A percentile compares a stretch with the other conserved stretches of the same genome.
Conservation (phyloP, 139 green algal genomes). For the Closterium sp. region DNA sequence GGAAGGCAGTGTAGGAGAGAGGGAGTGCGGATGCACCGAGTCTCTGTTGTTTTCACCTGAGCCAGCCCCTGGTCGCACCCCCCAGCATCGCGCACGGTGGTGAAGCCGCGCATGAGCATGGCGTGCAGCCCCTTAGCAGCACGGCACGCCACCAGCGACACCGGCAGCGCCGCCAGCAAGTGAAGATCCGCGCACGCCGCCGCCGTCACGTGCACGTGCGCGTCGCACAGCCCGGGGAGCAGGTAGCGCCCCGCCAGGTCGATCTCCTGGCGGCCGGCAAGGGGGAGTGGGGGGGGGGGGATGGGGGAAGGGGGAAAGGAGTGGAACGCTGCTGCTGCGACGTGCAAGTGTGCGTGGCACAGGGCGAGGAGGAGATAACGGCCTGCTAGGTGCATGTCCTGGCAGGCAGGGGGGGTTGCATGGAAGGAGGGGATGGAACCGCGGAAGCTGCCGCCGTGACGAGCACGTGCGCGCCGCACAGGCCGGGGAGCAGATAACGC, state of each 20-base stretch:
- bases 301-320: no score
- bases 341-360: no score
- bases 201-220: slow-evolving; percentile 69
- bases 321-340: no score
- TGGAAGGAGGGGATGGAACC: no score
- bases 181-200: slow-evolving; percentile 60
- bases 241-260: slow-evolving; percentile 21
- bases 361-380: no score
- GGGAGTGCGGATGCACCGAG: no score
- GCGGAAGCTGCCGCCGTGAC: no score
- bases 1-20: neutral
- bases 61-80: slow-evolving; percentile 70
- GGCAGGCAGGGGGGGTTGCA: no score
- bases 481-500: no score
- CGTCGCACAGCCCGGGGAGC: slow-evolving; percentile 56
- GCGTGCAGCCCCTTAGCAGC: slow-evolving; percentile 53
- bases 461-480: no score
- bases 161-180: slow-evolving; percentile 49
- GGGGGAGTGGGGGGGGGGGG: no score
- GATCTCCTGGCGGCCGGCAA: neutral
- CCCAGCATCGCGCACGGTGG: slow-evolving; percentile 62
- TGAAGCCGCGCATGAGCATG: slow-evolving; percentile 73
- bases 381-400: no score
- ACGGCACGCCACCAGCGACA: slow-evolving; percentile 56
- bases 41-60: slow-evolving; percentile 61